Conservation (phyloP, 495 filamentous ascomycete genomes). For the Cladorrhinum samala region DNA sequence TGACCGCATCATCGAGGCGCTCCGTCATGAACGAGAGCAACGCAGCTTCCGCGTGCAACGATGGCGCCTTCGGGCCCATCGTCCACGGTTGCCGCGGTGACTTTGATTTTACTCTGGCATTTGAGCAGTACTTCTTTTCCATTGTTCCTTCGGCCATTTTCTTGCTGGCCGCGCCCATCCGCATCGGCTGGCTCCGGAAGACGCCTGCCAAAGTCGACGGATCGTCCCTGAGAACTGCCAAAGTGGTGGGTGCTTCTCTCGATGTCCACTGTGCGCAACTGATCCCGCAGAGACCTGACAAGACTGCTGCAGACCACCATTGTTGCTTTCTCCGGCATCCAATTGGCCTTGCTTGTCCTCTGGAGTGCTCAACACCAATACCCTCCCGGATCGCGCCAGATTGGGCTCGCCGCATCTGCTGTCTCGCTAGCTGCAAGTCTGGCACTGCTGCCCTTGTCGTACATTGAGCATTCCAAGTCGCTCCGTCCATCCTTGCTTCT, state of each 20-base stretch:
- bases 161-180: slow-evolving; percentile 29
- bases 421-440: slow-evolving; percentile 20
- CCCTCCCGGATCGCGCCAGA: not conserved
- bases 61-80: slow-evolving; percentile 12
- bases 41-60: slow-evolving; percentile 1
- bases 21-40: not conserved
- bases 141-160: slow-evolving; percentile 46
- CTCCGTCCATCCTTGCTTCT: slow-evolving; percentile 50
- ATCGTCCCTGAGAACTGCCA: not conserved
- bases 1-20: too few relatives aligned
- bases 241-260: not conserved
- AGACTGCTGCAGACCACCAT: slow-evolving; percentile 45
- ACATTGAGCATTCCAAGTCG: slow-evolving; percentile 48
- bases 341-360: slow-evolving; percentile 42
- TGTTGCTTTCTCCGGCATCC: slow-evolving; percentile 33
- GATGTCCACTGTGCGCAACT: not conserved
- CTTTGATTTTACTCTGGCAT: slow-evolving; percentile 58
- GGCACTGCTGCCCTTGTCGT: slow-evolving; percentile 42
- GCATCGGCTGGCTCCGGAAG: slow-evolving; percentile 5
- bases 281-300: not conserved
- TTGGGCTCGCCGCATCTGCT: slow-evolving; percentile 7
- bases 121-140: slow-evolving; percentile 51
- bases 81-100: slow-evolving; percentile 12
- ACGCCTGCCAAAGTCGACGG: not conserved
- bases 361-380: slow-evolving; percentile 7